These are phyloP conservation scores for Coccomyxa sp. DNA, from an alignment of 139 green algal species.

Conservation along the genomic window DNA sequence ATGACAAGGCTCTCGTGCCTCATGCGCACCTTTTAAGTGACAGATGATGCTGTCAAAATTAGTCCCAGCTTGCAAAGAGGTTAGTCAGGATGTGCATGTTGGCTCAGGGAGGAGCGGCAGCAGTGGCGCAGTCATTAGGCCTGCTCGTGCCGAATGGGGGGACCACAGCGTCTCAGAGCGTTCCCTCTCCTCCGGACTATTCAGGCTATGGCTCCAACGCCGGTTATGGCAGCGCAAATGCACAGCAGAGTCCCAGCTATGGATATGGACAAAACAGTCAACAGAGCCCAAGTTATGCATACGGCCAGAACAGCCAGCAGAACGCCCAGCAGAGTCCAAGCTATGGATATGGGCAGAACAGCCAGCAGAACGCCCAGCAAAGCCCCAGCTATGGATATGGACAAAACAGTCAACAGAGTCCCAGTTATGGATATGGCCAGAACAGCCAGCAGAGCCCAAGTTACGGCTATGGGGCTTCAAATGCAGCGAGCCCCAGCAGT, in stretches of 20 bases:
- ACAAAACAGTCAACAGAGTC: neutral
- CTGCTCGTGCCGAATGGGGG: neutral
- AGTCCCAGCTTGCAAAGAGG: neutral
- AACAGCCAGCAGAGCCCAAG: neutral
- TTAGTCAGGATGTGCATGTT: neutral
- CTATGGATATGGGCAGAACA: neutral
- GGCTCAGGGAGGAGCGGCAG: neutral
- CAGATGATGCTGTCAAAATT: neutral
- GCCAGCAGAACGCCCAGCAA: neutral
- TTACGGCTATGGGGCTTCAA: neutral
- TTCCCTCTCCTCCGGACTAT: neutral
- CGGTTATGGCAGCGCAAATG: neutral
- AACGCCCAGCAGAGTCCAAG: neutral
- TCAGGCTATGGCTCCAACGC: neutral
- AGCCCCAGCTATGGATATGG: neutral
- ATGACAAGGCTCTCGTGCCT: neutral
- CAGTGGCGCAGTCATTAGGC: neutral
- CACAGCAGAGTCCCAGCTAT: neutral
- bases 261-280: no score
- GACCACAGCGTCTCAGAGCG: neutral
- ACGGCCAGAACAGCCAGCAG: no score
- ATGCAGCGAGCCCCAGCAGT: neutral
- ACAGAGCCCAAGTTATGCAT: no score
- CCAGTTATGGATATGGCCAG: neutral
- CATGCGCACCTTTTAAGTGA: neutral